Conservation (phyloP, 345 rosid genomes). For the Erodium maritimum region DNA sequence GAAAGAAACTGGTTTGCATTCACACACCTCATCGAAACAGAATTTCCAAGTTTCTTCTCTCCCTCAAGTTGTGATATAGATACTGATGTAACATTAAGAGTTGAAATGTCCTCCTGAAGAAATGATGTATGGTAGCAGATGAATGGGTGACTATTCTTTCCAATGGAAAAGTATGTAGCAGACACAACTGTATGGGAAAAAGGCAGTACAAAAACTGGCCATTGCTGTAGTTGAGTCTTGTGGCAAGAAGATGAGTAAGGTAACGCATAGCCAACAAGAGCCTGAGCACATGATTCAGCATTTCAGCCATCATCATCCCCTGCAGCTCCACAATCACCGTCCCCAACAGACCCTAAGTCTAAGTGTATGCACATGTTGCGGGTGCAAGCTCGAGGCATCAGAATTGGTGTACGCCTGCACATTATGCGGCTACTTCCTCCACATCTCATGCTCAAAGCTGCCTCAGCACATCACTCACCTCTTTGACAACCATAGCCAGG, state of each 20-base stretch:
- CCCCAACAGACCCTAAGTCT: constrained; percentile 16
- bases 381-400: constrained; percentile 24
- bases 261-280: constrained; percentile 7
- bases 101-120: no score
- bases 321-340: constrained; percentile 15
- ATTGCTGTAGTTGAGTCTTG: no score
- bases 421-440: constrained; percentile 24
- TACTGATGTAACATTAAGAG: no score
- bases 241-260: constrained; percentile 9
- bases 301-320: constrained; percentile 40
- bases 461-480: constrained; percentile 36
- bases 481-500: constrained; percentile 21
- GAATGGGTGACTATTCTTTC: no score
- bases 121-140: no score
- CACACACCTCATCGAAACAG: no score
- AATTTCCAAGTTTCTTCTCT: no score
- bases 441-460: constrained; percentile 26
- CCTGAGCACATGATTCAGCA: constrained; percentile 14
- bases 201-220: neutral
- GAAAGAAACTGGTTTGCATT: no score
- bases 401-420: constrained; percentile 23
- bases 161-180: no score
- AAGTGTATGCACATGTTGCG: constrained; percentile 13
- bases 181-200: neutral
- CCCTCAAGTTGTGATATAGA: no score